Conservation (phyloP, 2,329 filamentous ascomycete species). For the Exophiala oligosperma region DNA sequence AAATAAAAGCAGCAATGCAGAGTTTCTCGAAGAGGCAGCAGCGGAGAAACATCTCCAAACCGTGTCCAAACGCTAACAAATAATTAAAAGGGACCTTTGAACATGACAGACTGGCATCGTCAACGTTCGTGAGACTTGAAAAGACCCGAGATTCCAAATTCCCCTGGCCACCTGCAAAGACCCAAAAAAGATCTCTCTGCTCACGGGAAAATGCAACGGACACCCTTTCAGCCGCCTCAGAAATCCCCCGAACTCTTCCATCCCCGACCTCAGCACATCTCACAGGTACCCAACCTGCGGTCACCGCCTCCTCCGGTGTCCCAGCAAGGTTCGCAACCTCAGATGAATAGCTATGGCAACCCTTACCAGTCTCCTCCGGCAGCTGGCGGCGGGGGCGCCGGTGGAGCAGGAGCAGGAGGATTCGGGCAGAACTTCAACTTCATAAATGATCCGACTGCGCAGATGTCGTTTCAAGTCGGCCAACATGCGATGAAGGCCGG, state of each 20-base stretch:
- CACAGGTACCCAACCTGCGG: conserved; percentile 92
- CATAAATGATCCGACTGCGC: conserved; percentile 92
- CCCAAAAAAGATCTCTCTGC: background rate
- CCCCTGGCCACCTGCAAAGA: background rate
- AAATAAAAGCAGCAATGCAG: background rate
- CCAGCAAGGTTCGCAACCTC: conserved; percentile 61
- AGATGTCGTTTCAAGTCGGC: conserved; percentile 92
- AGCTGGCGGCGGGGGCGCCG: conserved; percentile 9
- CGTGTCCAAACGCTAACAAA: background rate
- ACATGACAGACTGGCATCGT: background rate
- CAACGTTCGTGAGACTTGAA: background rate
- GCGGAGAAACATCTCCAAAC: background rate
- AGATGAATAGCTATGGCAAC: conserved; percentile 46
- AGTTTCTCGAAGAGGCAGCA: background rate
- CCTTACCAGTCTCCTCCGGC: conserved; percentile 47
- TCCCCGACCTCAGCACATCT: conserved; percentile 96
- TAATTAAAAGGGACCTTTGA: background rate
- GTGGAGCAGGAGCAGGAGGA: conserved; percentile 27
- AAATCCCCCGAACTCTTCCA: conserved; percentile 92
- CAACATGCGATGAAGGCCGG: conserved; percentile 89
- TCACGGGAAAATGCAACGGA: conserved; percentile 72
- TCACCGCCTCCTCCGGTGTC: conserved; percentile 81
- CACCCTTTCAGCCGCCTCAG: conserved; percentile 72
- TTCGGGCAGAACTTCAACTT: conserved; percentile 65
- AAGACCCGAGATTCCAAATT: background rate